Base-by-base conservation (phyloP, 2,329 filamentous ascomycete genomes). In the Diaporthe australafricana region DNA sequence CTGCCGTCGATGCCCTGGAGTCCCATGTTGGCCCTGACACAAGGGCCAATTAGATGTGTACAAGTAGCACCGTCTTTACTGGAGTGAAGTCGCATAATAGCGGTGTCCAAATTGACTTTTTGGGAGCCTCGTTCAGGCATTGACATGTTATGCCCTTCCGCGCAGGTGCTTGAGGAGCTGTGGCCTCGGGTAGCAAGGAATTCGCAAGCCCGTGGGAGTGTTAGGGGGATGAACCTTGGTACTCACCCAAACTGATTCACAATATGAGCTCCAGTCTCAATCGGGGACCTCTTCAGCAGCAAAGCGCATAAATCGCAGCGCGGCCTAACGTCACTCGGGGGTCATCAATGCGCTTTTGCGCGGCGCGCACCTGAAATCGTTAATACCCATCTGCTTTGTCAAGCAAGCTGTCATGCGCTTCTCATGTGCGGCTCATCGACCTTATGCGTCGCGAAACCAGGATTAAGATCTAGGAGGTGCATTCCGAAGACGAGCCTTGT, bases 61-160 rank as follows among this genome's bases (percentile, higher is more conserved):
- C 60, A 65, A 65, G 60, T 65, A 65, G 60, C 60, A 65, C 45
- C 20, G 30, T 12, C n/a, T 27, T 11, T 25, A 38, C n/a, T 25
- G 30, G n/a, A 38, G 20, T 27, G 22, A 38, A 27, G 45, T 50
- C 30, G 60, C 60, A 65, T 65, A 22, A 52, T 25, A 35, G 68
- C 57, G 42, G 55, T 50, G n/a, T 65, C 45, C 35, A 65, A 65
- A 65, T 50, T 65, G 60, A 65, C 60, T 65, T 65, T 65, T 22
- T 30, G 27, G 27, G 53, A 69, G 55, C 52, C 66, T 55, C 52
- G 66, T 47, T 50, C 40, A 57, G 52, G 53, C 66, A 60, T 25
- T 11, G 30, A 25, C 20, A 22, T 40, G 17, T 38, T 27, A 57
- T 69, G 66, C 53, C 22, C 30, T 17, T 35, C 38, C 17, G 25